A percentile compares a stretch with the other conserved stretches of the same genome.
Evolutionary conservation across 192 early-diverging fungal genomes (phyloP).

Genomic region (Coemansia sp.): DNA sequence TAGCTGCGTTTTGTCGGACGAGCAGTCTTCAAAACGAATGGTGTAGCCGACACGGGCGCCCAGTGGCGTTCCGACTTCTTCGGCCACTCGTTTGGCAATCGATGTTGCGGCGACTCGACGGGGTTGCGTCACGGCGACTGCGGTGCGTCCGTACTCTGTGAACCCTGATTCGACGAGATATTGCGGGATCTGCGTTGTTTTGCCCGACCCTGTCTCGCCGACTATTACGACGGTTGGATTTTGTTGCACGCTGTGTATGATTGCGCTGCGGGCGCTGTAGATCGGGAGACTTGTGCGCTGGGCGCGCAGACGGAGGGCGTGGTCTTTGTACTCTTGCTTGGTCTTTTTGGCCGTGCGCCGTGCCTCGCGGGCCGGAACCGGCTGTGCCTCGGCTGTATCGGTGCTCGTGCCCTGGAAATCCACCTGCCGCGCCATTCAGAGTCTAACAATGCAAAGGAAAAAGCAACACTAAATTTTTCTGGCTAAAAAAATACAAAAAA

Average conservation of each 20-base stretch:
- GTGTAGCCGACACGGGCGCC: constrained; percentile 88
- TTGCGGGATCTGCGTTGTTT: constrained; percentile 93
- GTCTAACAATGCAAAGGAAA: not conserved
- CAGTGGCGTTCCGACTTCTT: constrained; percentile 71
- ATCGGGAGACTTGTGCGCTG: constrained; percentile 58
- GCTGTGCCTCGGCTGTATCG: not conserved
- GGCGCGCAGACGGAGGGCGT: constrained; percentile 20
- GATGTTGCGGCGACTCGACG: constrained; percentile 83
- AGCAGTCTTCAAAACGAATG: constrained; percentile 94
- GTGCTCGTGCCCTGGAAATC: not conserved
- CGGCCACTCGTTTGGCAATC: constrained; percentile 74
- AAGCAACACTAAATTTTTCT: not conserved
- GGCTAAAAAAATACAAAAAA: too few relatives aligned
- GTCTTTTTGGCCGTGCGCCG: not conserved
- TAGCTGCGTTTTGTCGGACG: constrained; percentile 72
- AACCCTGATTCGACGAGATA: constrained; percentile 74
- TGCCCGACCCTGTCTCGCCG: constrained; percentile 79
- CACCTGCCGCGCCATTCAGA: not conserved
- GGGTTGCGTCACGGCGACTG: constrained; percentile 82
- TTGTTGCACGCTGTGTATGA: constrained; percentile 15
- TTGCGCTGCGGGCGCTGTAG: constrained; percentile 44
- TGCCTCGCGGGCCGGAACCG: not conserved
- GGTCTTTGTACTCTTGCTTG: constrained; percentile 16
- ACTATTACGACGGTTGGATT: constrained; percentile 68
- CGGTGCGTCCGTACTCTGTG: constrained; percentile 58